Base-by-base conservation (phyloP, 495 filamentous ascomycete species). In the Parachaetomium inaequale region DNA sequence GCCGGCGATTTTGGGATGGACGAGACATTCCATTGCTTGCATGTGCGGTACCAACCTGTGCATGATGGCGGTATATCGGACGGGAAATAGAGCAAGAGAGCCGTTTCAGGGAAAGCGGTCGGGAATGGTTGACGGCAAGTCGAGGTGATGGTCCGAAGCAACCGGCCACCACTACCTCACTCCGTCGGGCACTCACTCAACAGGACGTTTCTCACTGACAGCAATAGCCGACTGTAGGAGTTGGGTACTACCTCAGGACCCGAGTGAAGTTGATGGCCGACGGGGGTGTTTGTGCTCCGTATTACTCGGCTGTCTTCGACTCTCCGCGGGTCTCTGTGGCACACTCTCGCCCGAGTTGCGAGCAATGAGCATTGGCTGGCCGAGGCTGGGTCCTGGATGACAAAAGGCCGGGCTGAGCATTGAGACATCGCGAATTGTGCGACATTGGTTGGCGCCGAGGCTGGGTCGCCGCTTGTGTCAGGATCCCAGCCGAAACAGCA, bases 401-500 rank as follows among this genome's bases (percentile, higher is more conserved):
- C 31, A 34, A 38, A 31, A 12, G 12, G 26, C 1, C 19, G 11
- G 28, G 29, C 31, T 23, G 31, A 34, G 50, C 52, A 55, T 23
- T 55, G 34, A 26, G 25, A 6, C 53, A 40, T 42, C 31, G 54
- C 31, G 36, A 2, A 14, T 19, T 21, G n/a, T 38, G 32, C 19
- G 42, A 38, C 28, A 29, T 28, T 52, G 57, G 45, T 29, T 31
- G 57, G 57, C 43, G 32, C 32, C 31, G 38, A 54, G 59, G 51
- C 32, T n/a, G 40, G 55, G 59, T 62, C 56, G 28, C 54, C 60
- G 46, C 57, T 50, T 62, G 59, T 73, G 58, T 67, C 68, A 68
- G 60, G 55, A 70, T 61, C 71, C 71, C 50, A 50, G 69, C 49
- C 67, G 69, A 75, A 71, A 68, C 70, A 64, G 57, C 62, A 64